phyloP scores from a whole-genome alignment of 768 basidiomycete genomes.

The Dioszegia aurantiaca region DNA sequence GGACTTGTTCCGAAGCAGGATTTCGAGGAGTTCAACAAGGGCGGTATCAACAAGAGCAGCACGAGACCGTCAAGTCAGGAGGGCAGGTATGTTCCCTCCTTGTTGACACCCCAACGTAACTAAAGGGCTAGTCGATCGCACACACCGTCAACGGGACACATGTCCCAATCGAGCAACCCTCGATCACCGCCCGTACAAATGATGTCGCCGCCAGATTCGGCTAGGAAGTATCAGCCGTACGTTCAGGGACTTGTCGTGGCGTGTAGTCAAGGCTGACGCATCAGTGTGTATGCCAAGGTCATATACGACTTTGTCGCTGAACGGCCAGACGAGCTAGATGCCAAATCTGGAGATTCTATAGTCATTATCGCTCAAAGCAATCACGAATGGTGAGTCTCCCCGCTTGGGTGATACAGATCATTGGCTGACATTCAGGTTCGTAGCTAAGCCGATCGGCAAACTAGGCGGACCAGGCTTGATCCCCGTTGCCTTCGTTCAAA shows the following conservation, averaged over 20 bases:
- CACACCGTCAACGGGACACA: constrained; percentile 29
- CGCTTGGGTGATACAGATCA: neutral
- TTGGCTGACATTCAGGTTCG: constrained; percentile 61
- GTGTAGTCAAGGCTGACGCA: constrained; percentile 37
- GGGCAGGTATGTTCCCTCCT: constrained; percentile 25
- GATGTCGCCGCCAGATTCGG: constrained; percentile 23
- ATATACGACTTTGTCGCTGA: constrained; percentile 95
- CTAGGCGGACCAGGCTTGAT: constrained; percentile 95
- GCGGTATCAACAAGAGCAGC: constrained; percentile 15
- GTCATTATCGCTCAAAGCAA: constrained; percentile 99
- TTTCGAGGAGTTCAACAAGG: constrained; percentile 89
- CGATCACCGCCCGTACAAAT: constrained; percentile 25
- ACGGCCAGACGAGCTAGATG: constrained; percentile 91
- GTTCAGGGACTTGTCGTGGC: neutral
- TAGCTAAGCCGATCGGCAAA: constrained; percentile 93
- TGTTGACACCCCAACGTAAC: too few relatives aligned
- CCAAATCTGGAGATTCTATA: constrained; percentile 87
- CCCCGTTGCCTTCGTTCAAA: constrained; percentile 93
- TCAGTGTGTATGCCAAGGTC: constrained; percentile 89
- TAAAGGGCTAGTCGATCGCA: constrained; percentile 30
- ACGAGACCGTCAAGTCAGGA: constrained; percentile 13
- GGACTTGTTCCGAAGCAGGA: constrained; percentile 81
- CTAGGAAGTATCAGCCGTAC: constrained; percentile 28
- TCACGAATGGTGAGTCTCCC: constrained; percentile 71
- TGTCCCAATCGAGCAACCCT: constrained; percentile 26